A percentile compares a stretch with the other conserved stretches of the same genome.
phyloP scores from a whole-genome alignment of 352 stramenopile species.

The Globisporangium nodosum region DNA sequence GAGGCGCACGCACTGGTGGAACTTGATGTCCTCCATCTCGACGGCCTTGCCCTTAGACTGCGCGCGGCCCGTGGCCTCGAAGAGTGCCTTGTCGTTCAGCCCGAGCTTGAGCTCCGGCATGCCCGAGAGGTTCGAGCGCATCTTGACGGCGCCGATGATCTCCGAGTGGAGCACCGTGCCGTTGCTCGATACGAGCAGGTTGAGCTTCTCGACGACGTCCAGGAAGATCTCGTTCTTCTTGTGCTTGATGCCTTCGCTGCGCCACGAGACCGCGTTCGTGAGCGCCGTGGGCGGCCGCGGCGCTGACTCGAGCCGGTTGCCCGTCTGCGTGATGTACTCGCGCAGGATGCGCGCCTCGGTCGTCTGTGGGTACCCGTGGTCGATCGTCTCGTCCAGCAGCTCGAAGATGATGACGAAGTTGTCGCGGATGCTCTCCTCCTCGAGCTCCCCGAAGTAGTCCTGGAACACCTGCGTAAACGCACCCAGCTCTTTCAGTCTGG shows the following conservation, averaged over 20 bases:
- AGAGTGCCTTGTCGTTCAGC: slow-evolving; percentile 99
- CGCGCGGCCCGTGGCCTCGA: slow-evolving; percentile 93
- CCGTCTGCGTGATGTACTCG: slow-evolving; percentile 98
- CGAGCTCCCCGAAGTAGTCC: slow-evolving; percentile 99
- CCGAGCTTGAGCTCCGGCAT: slow-evolving; percentile 99
- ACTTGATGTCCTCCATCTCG: slow-evolving; percentile 99
- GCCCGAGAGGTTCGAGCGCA: slow-evolving; percentile 98
- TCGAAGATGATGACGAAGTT: slow-evolving; percentile 99
- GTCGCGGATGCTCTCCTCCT: slow-evolving; percentile 99
- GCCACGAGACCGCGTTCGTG: slow-evolving; percentile 99
- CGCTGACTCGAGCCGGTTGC: slow-evolving; percentile 91
- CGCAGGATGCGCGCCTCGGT: slow-evolving; percentile 84
- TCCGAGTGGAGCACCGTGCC: slow-evolving; percentile 98
- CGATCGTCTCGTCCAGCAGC: slow-evolving; percentile 99
- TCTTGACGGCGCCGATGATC: slow-evolving; percentile 97
- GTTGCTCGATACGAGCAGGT: slow-evolving; percentile 94
- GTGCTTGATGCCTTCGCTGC: slow-evolving; percentile 99
- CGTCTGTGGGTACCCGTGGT: slow-evolving; percentile 98
- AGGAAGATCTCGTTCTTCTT: slow-evolving; percentile 99
- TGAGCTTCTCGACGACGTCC: slow-evolving; percentile 99
- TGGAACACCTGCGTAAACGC: slow-evolving; percentile 89
- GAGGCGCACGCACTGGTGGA: slow-evolving; percentile 98
- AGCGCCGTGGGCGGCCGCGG: slow-evolving; percentile 93
- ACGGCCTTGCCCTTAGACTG: slow-evolving; percentile 93
- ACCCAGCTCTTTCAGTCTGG: background rate